Evolutionary conservation across 2,329 filamentous ascomycete species (phyloP), one percentile per base, ranked within the genome.

Genomic region (Capronia coronata): DNA sequence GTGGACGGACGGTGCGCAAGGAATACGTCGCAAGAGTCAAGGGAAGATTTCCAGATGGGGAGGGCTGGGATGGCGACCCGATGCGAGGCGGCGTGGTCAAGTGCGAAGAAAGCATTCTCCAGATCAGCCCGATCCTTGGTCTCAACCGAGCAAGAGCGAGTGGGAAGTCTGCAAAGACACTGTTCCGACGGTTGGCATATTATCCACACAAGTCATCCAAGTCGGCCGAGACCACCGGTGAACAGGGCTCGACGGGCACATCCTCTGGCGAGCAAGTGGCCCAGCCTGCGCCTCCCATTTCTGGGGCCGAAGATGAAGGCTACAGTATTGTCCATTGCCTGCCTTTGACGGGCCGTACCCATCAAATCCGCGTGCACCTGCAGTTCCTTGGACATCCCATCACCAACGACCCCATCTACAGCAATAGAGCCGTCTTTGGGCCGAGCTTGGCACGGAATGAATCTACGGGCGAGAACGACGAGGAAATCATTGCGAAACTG

Each of bases 341-440:
- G 49, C 93, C 93, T 0, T 79, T 97, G 22, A 98, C 93, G 0
- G 93, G 93, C 0, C 80, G 93, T 43, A 98, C 93, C 10, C 93
- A 98, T 64, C 93, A 98, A 67, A 78, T 98, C 42, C 82, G 93
- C 27, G 93, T 98, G 14, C 93, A 98, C 63, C 76, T 98, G 13
- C 93, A 98, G 65, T 94, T 87, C 66, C 74, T 98, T 2, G 93
- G 93, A 1, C 86, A 97, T 64, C 93, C 93, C 1, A 97, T 98
- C 60, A 83, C 88, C 57, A 98, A 98, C 66, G 93, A 98, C 64
- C 93, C 93, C 6, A 97, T 98, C 61, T 98, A 98, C 67, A 89
- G 87, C 61, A 98, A 98, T 65, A 83, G 87, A 64, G 82, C 83
- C 49, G 93, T 98, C 9, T 98, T 94, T 75, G 93, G 93, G 0